These are phyloP conservation scores for Thermoascus crustaceus DNA, from an alignment of 2,329 filamentous ascomycete species.

Conservation along the genomic window DNA sequence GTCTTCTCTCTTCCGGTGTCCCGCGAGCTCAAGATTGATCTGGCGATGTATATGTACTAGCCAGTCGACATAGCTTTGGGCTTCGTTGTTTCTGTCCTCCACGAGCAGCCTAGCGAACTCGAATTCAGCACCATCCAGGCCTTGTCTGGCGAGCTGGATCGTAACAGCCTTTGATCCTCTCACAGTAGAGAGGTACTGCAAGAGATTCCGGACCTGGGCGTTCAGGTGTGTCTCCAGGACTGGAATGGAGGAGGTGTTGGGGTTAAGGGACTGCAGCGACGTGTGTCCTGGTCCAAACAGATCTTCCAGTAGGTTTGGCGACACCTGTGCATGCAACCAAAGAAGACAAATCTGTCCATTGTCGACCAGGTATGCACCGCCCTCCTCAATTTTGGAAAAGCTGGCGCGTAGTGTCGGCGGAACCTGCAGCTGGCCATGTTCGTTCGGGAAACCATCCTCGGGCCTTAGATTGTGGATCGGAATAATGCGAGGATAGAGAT, in stretches of 20 bases:
- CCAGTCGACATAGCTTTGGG: slow-evolving; percentile 98
- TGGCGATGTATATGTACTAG: slow-evolving; percentile 88
- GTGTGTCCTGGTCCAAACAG: slow-evolving; percentile 73
- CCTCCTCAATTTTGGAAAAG: slow-evolving; percentile 81
- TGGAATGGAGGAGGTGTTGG: slow-evolving; percentile 71
- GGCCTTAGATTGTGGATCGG: slow-evolving; percentile 81
- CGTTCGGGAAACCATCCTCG: slow-evolving; percentile 87
- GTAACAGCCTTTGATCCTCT: slow-evolving; percentile 82
- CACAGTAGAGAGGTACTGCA: slow-evolving; percentile 73
- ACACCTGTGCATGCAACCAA: slow-evolving; percentile 89
- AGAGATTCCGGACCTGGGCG: slow-evolving; percentile 85
- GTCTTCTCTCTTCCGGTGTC: slow-evolving; percentile 42
- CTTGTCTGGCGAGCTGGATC: slow-evolving; percentile 84
- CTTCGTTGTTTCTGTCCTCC: slow-evolving; percentile 95
- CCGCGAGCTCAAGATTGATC: slow-evolving; percentile 73
- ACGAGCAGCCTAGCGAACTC: slow-evolving; percentile 88
- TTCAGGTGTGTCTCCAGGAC: slow-evolving; percentile 87
- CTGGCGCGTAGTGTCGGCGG: slow-evolving; percentile 72
- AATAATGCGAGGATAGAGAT: slow-evolving; percentile 91
- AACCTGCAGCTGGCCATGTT: slow-evolving; percentile 78
- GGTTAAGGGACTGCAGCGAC: slow-evolving; percentile 67
- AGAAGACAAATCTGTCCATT: slow-evolving; percentile 87
- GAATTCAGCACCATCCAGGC: slow-evolving; percentile 88
- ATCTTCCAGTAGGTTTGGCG: slow-evolving; percentile 81
- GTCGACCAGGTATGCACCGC: slow-evolving; percentile 88